Evolutionary conservation across 2,329 filamentous ascomycete genomes (phyloP).

Genomic region (Colletotrichum brevisporum): DNA sequence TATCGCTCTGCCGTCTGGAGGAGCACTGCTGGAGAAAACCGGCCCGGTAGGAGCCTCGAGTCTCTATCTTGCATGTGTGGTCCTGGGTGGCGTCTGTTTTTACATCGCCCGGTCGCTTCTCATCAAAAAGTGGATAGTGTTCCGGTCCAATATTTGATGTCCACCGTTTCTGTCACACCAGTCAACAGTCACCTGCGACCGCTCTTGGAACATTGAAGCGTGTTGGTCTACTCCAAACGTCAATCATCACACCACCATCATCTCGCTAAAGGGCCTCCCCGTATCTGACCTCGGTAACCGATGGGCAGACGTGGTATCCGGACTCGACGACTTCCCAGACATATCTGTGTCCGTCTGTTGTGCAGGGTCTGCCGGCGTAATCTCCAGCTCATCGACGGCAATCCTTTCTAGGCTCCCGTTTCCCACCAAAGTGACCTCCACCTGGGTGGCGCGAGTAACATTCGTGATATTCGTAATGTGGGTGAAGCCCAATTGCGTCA

Average conservation of each 20-base stretch:
- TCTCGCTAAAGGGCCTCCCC: background rate
- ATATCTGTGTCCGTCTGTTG: background rate
- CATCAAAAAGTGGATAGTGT: conserved; percentile 13
- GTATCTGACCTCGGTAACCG: background rate
- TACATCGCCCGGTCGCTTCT: conserved; percentile 7
- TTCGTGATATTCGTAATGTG: conserved; percentile 13
- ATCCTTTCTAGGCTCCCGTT: background rate
- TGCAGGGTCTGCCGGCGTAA: background rate
- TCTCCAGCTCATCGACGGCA: background rate
- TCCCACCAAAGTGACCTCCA: background rate
- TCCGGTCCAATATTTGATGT: conserved; percentile 12
- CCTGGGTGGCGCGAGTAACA: background rate
- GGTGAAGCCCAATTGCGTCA: conserved; percentile 41
- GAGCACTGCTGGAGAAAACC: conserved; percentile 8
- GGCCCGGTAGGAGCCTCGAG: background rate
- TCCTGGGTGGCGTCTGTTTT: conserved; percentile 12
- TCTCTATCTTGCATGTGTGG: conserved; percentile 4
- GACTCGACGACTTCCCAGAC: background rate
- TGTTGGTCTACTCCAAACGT: too few species aligned
- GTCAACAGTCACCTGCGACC: too few species aligned
- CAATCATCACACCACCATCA: background rate
- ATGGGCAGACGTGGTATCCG: background rate
- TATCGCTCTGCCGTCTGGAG: background rate
- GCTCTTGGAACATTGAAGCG: too few species aligned
- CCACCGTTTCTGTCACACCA: too few species aligned